Conservation (phyloP, 2,329 filamentous ascomycete species). For the Aspergillus udagawae region DNA sequence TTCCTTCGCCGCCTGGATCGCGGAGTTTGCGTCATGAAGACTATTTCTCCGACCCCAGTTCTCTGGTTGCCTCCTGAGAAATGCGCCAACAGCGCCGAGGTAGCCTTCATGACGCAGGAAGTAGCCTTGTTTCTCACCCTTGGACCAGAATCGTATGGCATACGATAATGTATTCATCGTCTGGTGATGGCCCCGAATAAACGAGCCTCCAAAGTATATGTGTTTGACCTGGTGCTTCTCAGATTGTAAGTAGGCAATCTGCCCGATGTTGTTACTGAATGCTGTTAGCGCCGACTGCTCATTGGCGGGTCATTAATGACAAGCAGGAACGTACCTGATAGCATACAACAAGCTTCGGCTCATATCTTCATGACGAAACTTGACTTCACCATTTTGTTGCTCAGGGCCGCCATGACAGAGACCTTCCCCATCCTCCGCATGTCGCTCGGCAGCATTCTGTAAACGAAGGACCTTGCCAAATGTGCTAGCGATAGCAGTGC, state of each 20-base stretch:
- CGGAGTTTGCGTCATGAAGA: constrained; percentile 52
- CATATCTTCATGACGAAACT: constrained; percentile 79
- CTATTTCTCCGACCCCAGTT: constrained; percentile 88
- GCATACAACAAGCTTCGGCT: constrained; percentile 89
- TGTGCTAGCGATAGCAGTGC: constrained; percentile 88
- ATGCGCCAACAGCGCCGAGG: constrained; percentile 87
- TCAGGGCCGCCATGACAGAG: constrained; percentile 50
- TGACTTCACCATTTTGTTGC: constrained; percentile 29
- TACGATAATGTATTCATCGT: constrained; percentile 98
- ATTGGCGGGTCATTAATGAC: background rate
- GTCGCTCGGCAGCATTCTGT: constrained; percentile 76
- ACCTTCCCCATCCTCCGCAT: constrained; percentile 68
- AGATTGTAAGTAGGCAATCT: constrained; percentile 95
- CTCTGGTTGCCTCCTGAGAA: constrained; percentile 81
- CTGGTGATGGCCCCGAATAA: constrained; percentile 92
- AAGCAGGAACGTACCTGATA: constrained; percentile 53
- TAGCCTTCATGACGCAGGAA: constrained; percentile 96
- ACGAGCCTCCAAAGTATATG: constrained; percentile 97
- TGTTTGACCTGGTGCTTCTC: constrained; percentile 87
- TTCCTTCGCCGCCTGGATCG: constrained; percentile 21
- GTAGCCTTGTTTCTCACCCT: constrained; percentile 89
- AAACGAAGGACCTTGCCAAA: constrained; percentile 96
- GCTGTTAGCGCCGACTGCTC: constrained; percentile 19
- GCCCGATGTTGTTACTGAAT: constrained; percentile 87
- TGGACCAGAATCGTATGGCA: constrained; percentile 96